phyloP scores from a whole-genome alignment of 768 basidiomycete genomes.

The Asterophora parasitica region DNA sequence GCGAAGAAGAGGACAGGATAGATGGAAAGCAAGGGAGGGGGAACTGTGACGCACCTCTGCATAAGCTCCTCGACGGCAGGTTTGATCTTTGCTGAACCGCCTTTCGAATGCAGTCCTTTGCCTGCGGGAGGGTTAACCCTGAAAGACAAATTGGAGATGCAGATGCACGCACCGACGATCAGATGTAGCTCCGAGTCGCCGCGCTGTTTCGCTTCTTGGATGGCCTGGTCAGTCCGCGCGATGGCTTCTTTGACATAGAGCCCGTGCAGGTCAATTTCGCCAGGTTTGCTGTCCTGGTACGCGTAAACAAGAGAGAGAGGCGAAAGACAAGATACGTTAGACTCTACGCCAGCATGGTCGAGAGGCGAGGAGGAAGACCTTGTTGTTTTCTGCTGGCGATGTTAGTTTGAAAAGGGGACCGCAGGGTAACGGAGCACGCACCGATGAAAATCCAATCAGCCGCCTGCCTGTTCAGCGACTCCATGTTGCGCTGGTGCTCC shows the following conservation, averaged over 20 bases:
- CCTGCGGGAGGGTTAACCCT: slow-evolving; percentile 47
- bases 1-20: background rate
- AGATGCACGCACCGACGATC: slow-evolving; percentile 71
- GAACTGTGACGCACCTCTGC: slow-evolving; percentile 50
- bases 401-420: slow-evolving; percentile 5
- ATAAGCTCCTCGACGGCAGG: slow-evolving; percentile 89
- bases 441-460: slow-evolving; percentile 84
- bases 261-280: slow-evolving; percentile 87
- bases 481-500: slow-evolving; percentile 72
- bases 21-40: too few species aligned
- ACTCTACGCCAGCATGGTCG: background rate
- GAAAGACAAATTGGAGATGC: background rate
- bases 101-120: slow-evolving; percentile 81
- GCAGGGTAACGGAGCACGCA: slow-evolving; percentile 26
- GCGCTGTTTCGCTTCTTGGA: slow-evolving; percentile 58
- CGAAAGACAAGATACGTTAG: background rate
- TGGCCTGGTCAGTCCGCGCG: slow-evolving; percentile 61
- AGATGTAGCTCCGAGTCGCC: slow-evolving; percentile 66
- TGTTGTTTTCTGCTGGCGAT: slow-evolving; percentile 62
- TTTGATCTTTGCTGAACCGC: slow-evolving; percentile 79
- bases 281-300: slow-evolving; percentile 55
- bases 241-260: slow-evolving; percentile 93
- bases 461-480: slow-evolving; percentile 73
- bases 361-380: slow-evolving; percentile 29
- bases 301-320: too few species aligned